Percentiles rank a stretch among this genome's conserved stretches.
Conservation (phyloP, 2,329 filamentous ascomycete species). For the Penicillium paneum region DNA sequence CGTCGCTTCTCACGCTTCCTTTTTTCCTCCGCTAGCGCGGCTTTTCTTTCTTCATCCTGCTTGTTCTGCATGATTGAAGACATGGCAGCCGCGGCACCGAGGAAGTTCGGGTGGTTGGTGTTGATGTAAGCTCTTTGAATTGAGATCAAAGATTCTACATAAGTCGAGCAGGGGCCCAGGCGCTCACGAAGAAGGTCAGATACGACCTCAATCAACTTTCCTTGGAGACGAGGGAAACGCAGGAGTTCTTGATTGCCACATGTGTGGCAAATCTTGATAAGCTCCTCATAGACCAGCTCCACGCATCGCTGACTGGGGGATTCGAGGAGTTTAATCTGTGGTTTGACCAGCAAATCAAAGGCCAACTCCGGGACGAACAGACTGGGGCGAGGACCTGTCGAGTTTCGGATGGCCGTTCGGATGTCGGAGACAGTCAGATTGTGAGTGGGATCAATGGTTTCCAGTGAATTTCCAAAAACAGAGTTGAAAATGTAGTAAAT, state of each 20-base stretch:
- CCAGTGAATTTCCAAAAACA: conserved; percentile 92
- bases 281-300: conserved; percentile 95
- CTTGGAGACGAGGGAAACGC: conserved; percentile 87
- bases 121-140: conserved; percentile 99
- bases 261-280: conserved; percentile 99
- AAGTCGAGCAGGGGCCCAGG: conserved; percentile 80
- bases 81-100: conserved; percentile 95
- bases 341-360: conserved; percentile 95
- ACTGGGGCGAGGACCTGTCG: conserved; percentile 89
- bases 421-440: conserved; percentile 95
- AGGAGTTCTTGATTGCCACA: conserved; percentile 93
- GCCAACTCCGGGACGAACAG: conserved; percentile 96
- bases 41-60: conserved; percentile 88
- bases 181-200: conserved; percentile 92
- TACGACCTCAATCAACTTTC: conserved; percentile 95
- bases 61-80: conserved; percentile 92
- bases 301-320: conserved; percentile 94
- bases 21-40: conserved; percentile 74
- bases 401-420: conserved; percentile 94
- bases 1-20: conserved; percentile 80
- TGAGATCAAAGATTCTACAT: conserved; percentile 94
- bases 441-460: conserved; percentile 91
- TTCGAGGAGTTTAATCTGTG: conserved; percentile 95
- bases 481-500: conserved; percentile 99
- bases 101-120: conserved; percentile 98